A percentile compares a stretch with the other conserved stretches of the same genome.
phyloP scores from a whole-genome alignment of 805 yeast species.

The Sugiyamaella americana region DNA sequence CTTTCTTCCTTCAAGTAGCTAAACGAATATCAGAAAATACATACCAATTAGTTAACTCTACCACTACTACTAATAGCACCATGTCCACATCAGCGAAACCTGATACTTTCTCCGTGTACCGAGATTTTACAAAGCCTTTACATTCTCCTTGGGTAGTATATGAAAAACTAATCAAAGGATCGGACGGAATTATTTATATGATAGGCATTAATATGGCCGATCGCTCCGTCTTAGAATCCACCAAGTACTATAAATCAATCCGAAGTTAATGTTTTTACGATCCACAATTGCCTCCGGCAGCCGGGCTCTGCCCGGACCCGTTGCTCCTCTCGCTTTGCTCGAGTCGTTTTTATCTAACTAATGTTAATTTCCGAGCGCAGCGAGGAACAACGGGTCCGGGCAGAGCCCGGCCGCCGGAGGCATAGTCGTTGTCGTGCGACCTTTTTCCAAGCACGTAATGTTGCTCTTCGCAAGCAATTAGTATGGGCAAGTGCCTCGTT shows the following conservation, averaged over 20 bases:
- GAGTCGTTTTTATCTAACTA: too few species aligned
- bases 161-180: slow-evolving; percentile 7
- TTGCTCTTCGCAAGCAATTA: too few species aligned
- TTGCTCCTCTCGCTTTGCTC: background rate
- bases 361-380: too few species aligned
- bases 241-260: background rate
- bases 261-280: background rate
- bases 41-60: slow-evolving; percentile 3
- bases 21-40: slow-evolving; percentile 8
- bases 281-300: background rate
- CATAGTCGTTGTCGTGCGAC: too few species aligned
- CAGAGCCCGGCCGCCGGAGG: too few species aligned
- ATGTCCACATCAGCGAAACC: background rate
- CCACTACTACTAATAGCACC: background rate
- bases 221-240: background rate
- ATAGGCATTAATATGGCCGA: slow-evolving; percentile 6
- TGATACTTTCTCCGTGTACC: slow-evolving; percentile 2
- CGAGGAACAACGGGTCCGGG: too few species aligned
- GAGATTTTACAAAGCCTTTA: slow-evolving; percentile 1
- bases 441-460: too few species aligned
- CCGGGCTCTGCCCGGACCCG: background rate
- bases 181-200: slow-evolving; percentile 12
- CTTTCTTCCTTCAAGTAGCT: slow-evolving; percentile 18
- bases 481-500: too few species aligned
- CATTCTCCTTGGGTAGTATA: slow-evolving; percentile 15